Base-by-base conservation (phyloP, 2,329 filamentous ascomycete genomes). In the Microascus cirrosus region DNA sequence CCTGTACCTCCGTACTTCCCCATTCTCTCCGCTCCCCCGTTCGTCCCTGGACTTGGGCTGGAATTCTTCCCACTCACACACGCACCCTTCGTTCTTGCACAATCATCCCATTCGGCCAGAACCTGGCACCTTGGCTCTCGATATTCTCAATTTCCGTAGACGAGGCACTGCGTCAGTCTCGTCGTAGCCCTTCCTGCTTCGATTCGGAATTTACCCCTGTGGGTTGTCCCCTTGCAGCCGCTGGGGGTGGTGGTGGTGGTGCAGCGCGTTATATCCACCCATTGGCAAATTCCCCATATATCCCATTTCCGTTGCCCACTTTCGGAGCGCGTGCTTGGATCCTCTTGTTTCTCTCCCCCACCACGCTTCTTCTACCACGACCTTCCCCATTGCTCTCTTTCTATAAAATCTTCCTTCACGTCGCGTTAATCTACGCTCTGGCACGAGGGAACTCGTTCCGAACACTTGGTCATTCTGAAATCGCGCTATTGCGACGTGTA, bases 321-420 rank as follows among this genome's bases (percentile, higher is more conserved):
- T 56, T 56, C 45, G 22, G 55, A 56, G 42, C 55, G 55, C 55
- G 55, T 56, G 55, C 42, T 35, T 42, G 42, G 34, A 32, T 34
- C 42, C 42, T 56, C 55, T 56, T 36, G 45, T 48, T 56, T 56
- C 34, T 48, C 25, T 51, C 28, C 42, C 55, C 25, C 55, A 32
- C 25, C 55, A n/a, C 39, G 28, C 55, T 51, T 34, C 45, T 50
- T 22, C 45, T 20, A 24, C 45, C 45, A 50, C 45, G n/a, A 8
- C n/a, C 20, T 20, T 50, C 42, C 22, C 45, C 20, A 18, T 25
- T 25, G 20, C 35, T 11, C 54, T 36, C 1, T 25, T 24, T n/a
- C 8, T 10, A 11, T 32, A 34, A 34, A 12, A 32, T 56, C 13
- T 25, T n/a, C 20, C 24, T 39, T 48, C 36, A 25, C 22, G 15